A percentile compares a stretch with the other conserved stretches of the same genome.
Conservation (phyloP, 2,329 filamentous ascomycete genomes). For the Alternaria infectoria region DNA sequence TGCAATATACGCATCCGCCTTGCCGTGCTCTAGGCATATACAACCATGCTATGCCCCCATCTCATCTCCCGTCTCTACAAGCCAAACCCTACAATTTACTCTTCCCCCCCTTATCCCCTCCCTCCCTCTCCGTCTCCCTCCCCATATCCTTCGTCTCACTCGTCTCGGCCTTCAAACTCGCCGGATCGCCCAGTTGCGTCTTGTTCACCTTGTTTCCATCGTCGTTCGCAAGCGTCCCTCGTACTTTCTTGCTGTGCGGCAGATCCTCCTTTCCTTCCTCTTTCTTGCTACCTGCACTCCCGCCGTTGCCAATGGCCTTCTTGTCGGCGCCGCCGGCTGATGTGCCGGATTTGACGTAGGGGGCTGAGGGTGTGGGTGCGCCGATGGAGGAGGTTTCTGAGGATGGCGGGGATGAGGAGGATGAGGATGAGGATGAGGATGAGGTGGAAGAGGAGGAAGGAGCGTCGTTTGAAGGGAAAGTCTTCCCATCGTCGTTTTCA, state of each 20-base stretch:
- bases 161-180: conserved; percentile 39
- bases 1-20: too few species aligned
- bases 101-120: conserved; percentile 17
- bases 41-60: neutral
- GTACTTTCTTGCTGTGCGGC: conserved; percentile 32
- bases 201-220: conserved; percentile 28
- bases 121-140: conserved; percentile 28
- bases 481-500: conserved; percentile 22
- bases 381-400: conserved; percentile 10
- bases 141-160: conserved; percentile 23
- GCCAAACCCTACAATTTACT: conserved; percentile 25
- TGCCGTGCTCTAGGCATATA: neutral
- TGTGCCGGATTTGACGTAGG: conserved; percentile 7
- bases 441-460: neutral
- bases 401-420: neutral
- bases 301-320: conserved; percentile 4
- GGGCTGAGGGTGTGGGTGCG: conserved; percentile 9
- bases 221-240: conserved; percentile 32
- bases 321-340: conserved; percentile 6
- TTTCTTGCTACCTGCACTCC: neutral
- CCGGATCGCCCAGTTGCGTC: conserved; percentile 39
- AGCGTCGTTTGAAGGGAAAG: conserved; percentile 13
- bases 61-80: neutral
- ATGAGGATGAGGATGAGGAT: neutral
- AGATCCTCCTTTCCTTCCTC: conserved; percentile 13